Evolutionary conservation across 73 alveolate genomes (phyloP).

Genomic region (Stentor coeruleus): DNA sequence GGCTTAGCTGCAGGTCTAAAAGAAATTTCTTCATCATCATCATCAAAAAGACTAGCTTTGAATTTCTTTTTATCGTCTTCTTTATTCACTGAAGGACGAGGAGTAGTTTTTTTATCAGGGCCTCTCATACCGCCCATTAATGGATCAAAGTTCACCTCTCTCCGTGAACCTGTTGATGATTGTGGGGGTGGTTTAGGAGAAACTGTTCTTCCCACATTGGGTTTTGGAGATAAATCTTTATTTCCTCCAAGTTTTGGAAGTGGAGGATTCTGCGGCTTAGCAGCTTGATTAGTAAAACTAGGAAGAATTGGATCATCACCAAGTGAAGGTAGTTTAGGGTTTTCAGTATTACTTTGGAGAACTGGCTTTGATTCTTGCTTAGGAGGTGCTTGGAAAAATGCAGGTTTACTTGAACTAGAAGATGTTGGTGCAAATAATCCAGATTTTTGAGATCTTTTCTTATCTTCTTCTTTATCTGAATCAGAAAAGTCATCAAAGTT

Average conservation of each 20-base stretch:
- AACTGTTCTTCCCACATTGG: too few relatives aligned
- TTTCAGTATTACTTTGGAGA: too few relatives aligned
- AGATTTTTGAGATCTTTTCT: background rate
- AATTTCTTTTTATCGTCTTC: background rate
- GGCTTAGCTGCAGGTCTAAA: background rate
- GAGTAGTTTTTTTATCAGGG: background rate
- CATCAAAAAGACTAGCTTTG: constrained; percentile 10
- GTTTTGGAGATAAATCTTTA: background rate
- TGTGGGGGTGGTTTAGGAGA: too few relatives aligned
- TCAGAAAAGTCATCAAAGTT: background rate
- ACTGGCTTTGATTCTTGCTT: too few relatives aligned
- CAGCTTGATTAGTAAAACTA: background rate
- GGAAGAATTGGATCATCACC: background rate
- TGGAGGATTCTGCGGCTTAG: background rate
- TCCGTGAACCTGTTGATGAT: background rate
- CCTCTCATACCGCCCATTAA: background rate
- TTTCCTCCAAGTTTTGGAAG: constrained; percentile 1
- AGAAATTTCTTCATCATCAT: background rate
- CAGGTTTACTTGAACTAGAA: background rate
- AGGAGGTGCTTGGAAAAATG: background rate
- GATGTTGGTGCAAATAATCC: background rate
- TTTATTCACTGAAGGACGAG: too few relatives aligned
- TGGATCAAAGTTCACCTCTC: background rate
- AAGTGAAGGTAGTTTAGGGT: background rate
- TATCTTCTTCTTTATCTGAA: too few relatives aligned